phyloP scores from a whole-genome alignment of 768 basidiomycete species.

The Hygrophoropsis aurantiaca region DNA sequence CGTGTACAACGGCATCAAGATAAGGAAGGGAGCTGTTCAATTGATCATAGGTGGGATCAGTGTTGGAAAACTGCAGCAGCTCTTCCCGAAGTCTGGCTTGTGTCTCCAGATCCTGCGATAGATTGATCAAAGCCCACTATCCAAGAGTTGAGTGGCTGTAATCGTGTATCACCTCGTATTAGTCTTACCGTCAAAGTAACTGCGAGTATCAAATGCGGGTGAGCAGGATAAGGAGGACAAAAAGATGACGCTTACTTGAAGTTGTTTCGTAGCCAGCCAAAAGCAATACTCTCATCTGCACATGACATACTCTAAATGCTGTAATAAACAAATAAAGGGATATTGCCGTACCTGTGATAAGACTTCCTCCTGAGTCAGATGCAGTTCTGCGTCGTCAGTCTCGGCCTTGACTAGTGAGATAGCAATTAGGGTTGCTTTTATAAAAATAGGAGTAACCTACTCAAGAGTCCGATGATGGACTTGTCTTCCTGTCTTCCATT shows the following conservation, averaged over 20 bases:
- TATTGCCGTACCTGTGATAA: conserved; percentile 14
- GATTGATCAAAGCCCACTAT: conserved; percentile 61
- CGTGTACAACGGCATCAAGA: conserved; percentile 50
- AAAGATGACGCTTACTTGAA: conserved; percentile 9
- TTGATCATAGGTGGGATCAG: conserved; percentile 56
- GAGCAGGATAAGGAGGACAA: neutral
- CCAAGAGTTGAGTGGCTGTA: neutral
- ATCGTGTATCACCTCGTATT: neutral
- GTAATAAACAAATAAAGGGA: no score
- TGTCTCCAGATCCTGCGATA: conserved; percentile 41
- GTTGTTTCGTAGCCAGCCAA: conserved; percentile 21
- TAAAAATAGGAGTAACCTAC: conserved; percentile 21
- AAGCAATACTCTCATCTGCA: conserved; percentile 17
- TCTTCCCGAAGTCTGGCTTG: conserved; percentile 53
- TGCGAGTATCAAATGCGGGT: neutral
- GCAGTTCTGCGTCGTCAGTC: conserved; percentile 18
- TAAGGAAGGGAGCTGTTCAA: conserved; percentile 49
- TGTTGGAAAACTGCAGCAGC: conserved; percentile 35
- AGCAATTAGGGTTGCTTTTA: neutral
- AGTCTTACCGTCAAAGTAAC: conserved; percentile 14
- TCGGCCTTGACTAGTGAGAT: conserved; percentile 35
- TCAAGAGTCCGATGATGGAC: conserved; percentile 24
- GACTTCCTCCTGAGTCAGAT: conserved; percentile 26
- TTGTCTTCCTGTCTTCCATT: conserved; percentile 20
- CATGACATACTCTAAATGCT: no score